Base-by-base conservation (phyloP, 805 yeast species). In the Sugiyamaella marilandica region DNA sequence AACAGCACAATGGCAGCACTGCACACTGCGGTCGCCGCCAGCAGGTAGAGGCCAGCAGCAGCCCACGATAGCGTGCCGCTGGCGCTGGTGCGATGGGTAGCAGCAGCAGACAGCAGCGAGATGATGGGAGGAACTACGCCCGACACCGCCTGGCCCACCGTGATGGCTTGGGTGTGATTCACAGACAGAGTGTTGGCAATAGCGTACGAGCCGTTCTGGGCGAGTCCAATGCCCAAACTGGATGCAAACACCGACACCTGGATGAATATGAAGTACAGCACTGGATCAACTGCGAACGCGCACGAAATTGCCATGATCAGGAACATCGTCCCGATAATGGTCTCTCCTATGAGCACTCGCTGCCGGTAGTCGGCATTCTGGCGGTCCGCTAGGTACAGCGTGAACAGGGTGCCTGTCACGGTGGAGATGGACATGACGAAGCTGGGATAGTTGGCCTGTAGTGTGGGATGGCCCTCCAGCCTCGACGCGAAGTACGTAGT, bases 141-240 rank as follows among this genome's bases (percentile, higher is more conserved):
- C 0, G 97, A 89, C 14, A 92, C 72, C 0, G 96, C 96, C 67
- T 92, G 96, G 1, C 99, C 99, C 2, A 91, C 91, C 85, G 94
- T 87, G 1, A 85, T 85, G 0, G 87, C 95, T 63, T 94, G 96
- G 10, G 95, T 91, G 65, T 80, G 87, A 11, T 82, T 77, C 0
- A 88, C 76, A 2, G 94, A 91, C 64, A 82, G 74, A 0, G 85
- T 81, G 61, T 87, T 87, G 2, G 85, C 94, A 39, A 88, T 75
- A 4, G 98, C 96, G 82, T 91, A 82, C 8, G 87, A 77, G 10
- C 97, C 97, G 62, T 88, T 92, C 63, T 92, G 99, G 1, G 94
- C 84, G 57, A 84, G 70, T 33, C 95, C 84, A 1, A 94, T 82
- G 13, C 95, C 95, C 47, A 84, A 60, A 2, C 96, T 76, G 51